Base-by-base conservation (phyloP, 2,329 filamentous ascomycete genomes). In the Dactylellina parvicollis region DNA sequence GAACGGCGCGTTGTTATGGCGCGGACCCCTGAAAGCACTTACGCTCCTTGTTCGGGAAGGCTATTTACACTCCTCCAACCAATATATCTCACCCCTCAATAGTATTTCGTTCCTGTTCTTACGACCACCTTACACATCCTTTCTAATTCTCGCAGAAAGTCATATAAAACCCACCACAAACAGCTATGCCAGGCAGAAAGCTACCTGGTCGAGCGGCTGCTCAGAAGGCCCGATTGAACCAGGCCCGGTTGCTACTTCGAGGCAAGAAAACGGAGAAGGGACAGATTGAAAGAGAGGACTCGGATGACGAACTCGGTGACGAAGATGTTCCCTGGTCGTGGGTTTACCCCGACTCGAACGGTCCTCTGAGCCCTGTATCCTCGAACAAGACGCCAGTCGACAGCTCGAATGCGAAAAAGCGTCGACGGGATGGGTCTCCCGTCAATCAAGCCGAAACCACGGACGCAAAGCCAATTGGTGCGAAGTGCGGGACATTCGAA, bases 261-360 rank as follows among this genome's bases (percentile, higher is more conserved):
- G 69, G 69, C 34, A 50, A 72, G 46, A 64, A 59, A 26, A 12
- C 67, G 9, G 26, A 81, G 72, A 87, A 80, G 76, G 86, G 87
- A 47, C 89, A 89, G 28, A 84, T 92, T 9, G 81, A 83, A 4
- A 85, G 90, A 77, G 91, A 95, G 74, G 90, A 96, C 79, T 96
- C 92, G 0, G 92, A 96, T 80, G 92, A 96, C 80, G 94, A 96
- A 80, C 86, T 96, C 22, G 90, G 88, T 26, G 83, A 86, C 34
- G 88, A 91, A 54, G 90, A 92, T 77, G 82, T 85, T 47, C 86
- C 89, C 0, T 95, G 91, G 91, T 86, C 92, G 81, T 94, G 90
- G 90, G 86, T 94, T 46, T 92, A 94, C 80, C 59, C 70, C 12
- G 70, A 56, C 28, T 42, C 42, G 9, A 55, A 40, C 36, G 67